Conservation (phyloP, 176 grass and related monocot genomes). For the Zizania latifolia region DNA sequence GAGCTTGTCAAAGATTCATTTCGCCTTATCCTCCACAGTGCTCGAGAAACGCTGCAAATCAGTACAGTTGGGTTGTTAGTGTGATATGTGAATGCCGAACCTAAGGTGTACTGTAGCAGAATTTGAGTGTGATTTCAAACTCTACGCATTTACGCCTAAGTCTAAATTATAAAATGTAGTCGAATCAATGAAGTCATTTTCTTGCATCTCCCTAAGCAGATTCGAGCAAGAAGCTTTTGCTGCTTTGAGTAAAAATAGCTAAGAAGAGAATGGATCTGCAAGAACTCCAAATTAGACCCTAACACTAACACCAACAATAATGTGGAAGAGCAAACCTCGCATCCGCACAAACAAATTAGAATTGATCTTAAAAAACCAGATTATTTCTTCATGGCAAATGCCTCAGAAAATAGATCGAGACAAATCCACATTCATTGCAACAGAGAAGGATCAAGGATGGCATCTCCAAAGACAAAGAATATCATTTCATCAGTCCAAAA, state of each 20-base stretch:
- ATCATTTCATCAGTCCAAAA: not conserved
- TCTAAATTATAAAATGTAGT: too few species aligned
- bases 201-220: not conserved
- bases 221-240: not conserved
- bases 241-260: not conserved
- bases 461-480: conserved; percentile 15
- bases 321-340: too few species aligned
- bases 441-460: not conserved
- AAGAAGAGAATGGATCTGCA: too few species aligned
- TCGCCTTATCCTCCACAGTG: conserved; percentile 96
- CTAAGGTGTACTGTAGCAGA: not conserved
- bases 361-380: not conserved
- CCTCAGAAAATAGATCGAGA: not conserved
- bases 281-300: too few species aligned
- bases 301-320: too few species aligned
- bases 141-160: not conserved
- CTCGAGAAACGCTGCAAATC: conserved; percentile 65
- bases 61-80: not conserved
- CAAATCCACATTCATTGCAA: not conserved
- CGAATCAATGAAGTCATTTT: not conserved
- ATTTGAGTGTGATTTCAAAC: not conserved
- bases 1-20: conserved; percentile 97
- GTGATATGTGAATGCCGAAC: not conserved
- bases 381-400: not conserved
- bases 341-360: too few species aligned